A percentile compares a stretch with the other conserved stretches of the same genome.
Evolutionary conservation across 2,329 filamentous ascomycete species (phyloP).

Genomic region (Clonostachys byssicola): DNA sequence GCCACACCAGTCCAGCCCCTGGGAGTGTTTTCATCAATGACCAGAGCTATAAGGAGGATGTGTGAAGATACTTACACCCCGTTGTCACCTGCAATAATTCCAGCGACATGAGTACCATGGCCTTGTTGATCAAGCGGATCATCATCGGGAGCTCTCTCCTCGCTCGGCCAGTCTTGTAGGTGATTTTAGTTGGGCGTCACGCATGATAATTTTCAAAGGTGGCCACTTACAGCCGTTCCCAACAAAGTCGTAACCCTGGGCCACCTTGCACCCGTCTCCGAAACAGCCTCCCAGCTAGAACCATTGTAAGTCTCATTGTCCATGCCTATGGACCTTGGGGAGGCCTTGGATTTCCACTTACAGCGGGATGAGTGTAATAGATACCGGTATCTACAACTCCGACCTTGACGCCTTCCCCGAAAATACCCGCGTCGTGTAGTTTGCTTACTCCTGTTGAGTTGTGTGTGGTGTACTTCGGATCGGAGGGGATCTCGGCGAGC

Average conservation of each 20-base stretch:
- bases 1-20: conserved; percentile 16
- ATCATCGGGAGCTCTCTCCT: conserved; percentile 9
- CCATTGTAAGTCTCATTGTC: conserved; percentile 26
- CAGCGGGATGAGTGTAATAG: conserved; percentile 12
- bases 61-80: not conserved
- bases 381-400: conserved; percentile 17
- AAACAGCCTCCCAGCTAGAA: conserved; percentile 19
- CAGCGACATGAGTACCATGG: conserved; percentile 21
- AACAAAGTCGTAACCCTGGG: conserved; percentile 14
- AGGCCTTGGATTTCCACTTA: not conserved
- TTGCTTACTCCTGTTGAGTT: conserved; percentile 13
- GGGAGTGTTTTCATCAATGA: too few species aligned
- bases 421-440: conserved; percentile 12
- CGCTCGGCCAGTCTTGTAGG: not conserved
- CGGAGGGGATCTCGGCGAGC: not conserved
- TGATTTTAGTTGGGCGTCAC: too few species aligned
- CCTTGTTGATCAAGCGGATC: conserved; percentile 17
- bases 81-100: conserved; percentile 20
- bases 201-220: too few species aligned
- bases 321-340: not conserved
- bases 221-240: conserved; percentile 7
- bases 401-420: conserved; percentile 14
- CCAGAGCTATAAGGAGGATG: too few species aligned
- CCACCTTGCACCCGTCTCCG: conserved; percentile 14
- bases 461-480: conserved; percentile 12